Conservation (phyloP, 331 rosid species). For the Quercus lobata region DNA sequence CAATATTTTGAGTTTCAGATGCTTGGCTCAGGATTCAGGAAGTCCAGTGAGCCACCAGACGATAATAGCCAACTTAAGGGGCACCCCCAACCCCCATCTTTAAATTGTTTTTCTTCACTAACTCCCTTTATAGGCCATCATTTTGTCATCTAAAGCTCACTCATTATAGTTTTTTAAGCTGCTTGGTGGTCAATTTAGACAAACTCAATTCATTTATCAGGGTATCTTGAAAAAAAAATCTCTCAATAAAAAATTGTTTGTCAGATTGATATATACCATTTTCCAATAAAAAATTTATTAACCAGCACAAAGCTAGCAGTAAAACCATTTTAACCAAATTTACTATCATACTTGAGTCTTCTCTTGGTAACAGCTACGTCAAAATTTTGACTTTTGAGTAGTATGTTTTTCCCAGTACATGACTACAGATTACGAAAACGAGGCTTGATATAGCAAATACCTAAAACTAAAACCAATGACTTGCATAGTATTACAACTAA, state of each 20-base stretch:
- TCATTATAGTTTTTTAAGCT: background rate
- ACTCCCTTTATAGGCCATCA: background rate
- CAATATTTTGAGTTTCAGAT: background rate
- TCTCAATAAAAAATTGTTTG: background rate
- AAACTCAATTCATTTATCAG: background rate
- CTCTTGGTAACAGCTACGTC: background rate
- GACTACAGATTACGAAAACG: background rate
- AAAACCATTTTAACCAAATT: constrained; percentile 8
- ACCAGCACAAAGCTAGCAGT: background rate
- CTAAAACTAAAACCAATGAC: constrained; percentile 10
- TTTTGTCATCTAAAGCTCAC: background rate
- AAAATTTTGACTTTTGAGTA: background rate
- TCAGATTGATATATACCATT: background rate
- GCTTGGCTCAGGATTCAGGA: background rate
- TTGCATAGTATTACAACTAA: background rate
- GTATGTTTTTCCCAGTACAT: background rate
- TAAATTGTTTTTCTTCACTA: background rate
- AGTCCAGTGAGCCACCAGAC: background rate
- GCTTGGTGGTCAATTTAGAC: background rate
- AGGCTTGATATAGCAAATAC: constrained; percentile 7
- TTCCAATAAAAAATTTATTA: background rate
- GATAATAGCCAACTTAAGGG: background rate
- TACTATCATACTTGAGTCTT: constrained; percentile 1
- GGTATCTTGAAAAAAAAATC: background rate
- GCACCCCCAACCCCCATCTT: background rate